Evolutionary conservation across 2,329 filamentous ascomycete species (phyloP), one percentile per base, ranked within the genome.

Genomic region (Neonectria neomacrospora): DNA sequence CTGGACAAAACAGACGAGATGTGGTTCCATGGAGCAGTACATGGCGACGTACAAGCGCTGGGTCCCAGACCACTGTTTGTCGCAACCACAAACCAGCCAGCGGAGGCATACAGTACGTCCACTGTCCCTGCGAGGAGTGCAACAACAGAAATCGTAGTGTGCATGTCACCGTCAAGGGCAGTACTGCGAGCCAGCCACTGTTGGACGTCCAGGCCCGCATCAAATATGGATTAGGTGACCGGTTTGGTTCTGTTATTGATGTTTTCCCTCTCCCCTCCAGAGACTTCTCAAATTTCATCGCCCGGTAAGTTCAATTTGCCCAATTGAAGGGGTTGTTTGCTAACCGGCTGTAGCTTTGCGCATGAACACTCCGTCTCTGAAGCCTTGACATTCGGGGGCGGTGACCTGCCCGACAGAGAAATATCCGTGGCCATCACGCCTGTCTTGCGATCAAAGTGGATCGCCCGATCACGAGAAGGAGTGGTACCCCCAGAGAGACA

Each of bases 371-470:
- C 76, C 10, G 75, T 72, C 32, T 23, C 54, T 5, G 61, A 67
- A 34, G 75, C 76, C 2, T 58, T 79, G 42, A 51, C 58, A 14
- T 64, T 70, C 47, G 69, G 65, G 2, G 51, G 59, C 7, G 69
- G 71, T 5, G 41, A 39, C 9, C 65, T 79, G 42, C 63, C 64
- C 5, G 76, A 77, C 41, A 69, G 68, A 28, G 63, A 65, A 2
- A 59, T 79, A 9, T 66, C 67, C 5, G 30, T 79, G 20, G 44
- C 2, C 14, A 72, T 79, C 28, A 62, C 63, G 5, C 73, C 77
- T 3, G 67, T 71, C 6, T 45, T 73, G 50, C 68, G 75, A 26
- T 78, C 76, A 2, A 79, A 77, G 61, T 79, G 77, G 77, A 59
- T 59, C 28, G 42, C 52, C 11, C 45, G 61, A 10, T 48, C 54